Evolutionary conservation across 106 monocot species (phyloP).

Genomic region (Dioscorea dumetorum): DNA sequence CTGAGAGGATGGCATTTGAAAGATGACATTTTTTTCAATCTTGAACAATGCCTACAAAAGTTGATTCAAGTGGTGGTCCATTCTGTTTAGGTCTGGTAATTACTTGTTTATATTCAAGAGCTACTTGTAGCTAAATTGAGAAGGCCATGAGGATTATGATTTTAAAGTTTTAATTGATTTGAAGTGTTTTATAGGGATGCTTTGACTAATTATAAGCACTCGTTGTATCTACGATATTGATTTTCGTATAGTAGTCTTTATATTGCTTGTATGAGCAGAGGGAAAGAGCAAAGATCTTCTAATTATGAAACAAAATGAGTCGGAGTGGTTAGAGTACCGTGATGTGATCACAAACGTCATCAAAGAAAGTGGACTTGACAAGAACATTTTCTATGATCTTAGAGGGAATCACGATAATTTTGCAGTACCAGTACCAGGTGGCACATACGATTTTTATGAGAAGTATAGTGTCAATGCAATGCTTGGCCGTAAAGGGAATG

Average conservation of each 20-base stretch:
- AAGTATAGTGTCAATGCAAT: conserved; percentile 81
- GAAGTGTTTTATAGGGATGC: too few relatives aligned
- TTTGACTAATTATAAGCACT: too few relatives aligned
- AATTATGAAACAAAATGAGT: conserved; percentile 92
- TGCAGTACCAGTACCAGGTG: conserved; percentile 66
- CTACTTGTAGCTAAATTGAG: too few relatives aligned
- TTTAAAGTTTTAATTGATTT: too few relatives aligned
- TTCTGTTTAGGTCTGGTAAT: too few relatives aligned
- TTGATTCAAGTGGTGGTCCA: too few relatives aligned
- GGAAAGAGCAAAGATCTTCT: conserved; percentile 96
- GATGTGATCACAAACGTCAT: conserved; percentile 49
- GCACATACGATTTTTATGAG: conserved; percentile 60
- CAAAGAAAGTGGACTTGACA: conserved; percentile 58
- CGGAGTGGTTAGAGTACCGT: conserved; percentile 85
- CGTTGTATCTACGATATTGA: too few relatives aligned
- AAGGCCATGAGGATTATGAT: too few relatives aligned
- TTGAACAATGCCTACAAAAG: too few relatives aligned
- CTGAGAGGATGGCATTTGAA: too few relatives aligned
- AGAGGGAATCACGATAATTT: conserved; percentile 96
- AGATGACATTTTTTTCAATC: too few relatives aligned
- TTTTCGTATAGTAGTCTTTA: not conserved
- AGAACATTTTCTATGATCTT: conserved; percentile 79
- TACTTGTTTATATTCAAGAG: too few relatives aligned
- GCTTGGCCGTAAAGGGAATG: conserved; percentile 35
- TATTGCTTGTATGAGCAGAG: conserved; percentile 33